phyloP scores from a whole-genome alignment of 2,329 filamentous ascomycete species.

The Fusarium begoniae region DNA sequence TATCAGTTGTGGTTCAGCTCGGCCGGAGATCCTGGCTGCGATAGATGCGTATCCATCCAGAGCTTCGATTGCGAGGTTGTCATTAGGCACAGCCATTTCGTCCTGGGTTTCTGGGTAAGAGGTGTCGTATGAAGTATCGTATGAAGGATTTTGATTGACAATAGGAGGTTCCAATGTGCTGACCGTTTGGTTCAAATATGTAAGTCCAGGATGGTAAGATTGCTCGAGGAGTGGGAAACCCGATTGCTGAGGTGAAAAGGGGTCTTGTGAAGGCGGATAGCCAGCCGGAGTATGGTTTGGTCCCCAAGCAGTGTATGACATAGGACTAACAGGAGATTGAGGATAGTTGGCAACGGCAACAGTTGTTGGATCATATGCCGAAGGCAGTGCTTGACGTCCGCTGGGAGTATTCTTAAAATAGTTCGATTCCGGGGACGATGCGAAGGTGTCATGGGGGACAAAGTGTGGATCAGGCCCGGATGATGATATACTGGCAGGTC shows the following conservation, averaged over 20 bases:
- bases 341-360: slow-evolving; percentile 11
- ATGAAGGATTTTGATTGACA: not conserved
- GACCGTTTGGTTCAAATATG: slow-evolving; percentile 4
- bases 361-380: slow-evolving; percentile 7
- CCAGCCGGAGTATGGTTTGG: slow-evolving; percentile 17
- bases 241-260: slow-evolving; percentile 10
- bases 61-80: slow-evolving; percentile 52
- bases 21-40: slow-evolving; percentile 59
- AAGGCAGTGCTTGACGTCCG: slow-evolving; percentile 1
- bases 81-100: slow-evolving; percentile 13
- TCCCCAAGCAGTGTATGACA: slow-evolving; percentile 15
- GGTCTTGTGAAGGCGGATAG: slow-evolving; percentile 23
- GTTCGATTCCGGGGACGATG: slow-evolving; percentile 15
- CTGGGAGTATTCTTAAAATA: slow-evolving; percentile 23
- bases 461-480: slow-evolving; percentile 21
- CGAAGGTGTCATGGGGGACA: slow-evolving; percentile 14
- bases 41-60: slow-evolving; percentile 70
- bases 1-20: slow-evolving; percentile 45
- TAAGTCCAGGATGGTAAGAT: slow-evolving; percentile 10
- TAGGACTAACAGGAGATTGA: slow-evolving; percentile 15
- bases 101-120: slow-evolving; percentile 9
- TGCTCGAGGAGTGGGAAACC: not conserved
- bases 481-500: slow-evolving; percentile 17
- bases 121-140: slow-evolving; percentile 8
- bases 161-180: not conserved